A percentile compares a stretch with the other conserved stretches of the same genome.
phyloP scores from a whole-genome alignment of 371 early-diverging fungal genomes.

The Apophysomyces sp. region DNA sequence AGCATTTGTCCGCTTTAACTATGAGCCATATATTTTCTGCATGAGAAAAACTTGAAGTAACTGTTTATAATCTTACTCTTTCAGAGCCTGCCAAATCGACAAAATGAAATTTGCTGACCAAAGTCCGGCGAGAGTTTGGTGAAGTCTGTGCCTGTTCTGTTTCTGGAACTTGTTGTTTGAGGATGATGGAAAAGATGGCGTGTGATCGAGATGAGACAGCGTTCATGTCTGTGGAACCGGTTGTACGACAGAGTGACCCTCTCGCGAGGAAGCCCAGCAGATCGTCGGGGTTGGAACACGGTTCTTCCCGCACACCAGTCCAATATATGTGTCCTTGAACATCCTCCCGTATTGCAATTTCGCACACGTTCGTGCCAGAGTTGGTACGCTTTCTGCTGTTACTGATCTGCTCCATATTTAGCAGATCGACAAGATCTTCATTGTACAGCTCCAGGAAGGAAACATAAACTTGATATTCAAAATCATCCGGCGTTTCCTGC shows the following conservation, averaged over 20 bases:
- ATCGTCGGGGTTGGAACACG: conserved; percentile 72
- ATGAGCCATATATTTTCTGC: conserved; percentile 12
- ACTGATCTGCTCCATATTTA: conserved; percentile 40
- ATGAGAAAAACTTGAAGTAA: background rate
- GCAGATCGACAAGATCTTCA: conserved; percentile 90
- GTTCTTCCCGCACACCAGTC: conserved; percentile 86
- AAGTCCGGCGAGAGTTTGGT: conserved; percentile 12
- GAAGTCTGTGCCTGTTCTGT: conserved; percentile 5
- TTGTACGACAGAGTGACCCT: conserved; percentile 87
- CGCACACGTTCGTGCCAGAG: background rate
- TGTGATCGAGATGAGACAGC: conserved; percentile 94
- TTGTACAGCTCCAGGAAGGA: conserved; percentile 97
- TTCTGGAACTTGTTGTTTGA: conserved; percentile 50
- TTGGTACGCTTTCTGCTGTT: background rate
- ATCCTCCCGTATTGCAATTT: conserved; percentile 86
- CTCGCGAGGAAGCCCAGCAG: conserved; percentile 71
- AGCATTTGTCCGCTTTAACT: conserved; percentile 51
- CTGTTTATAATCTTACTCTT: conserved; percentile 20
- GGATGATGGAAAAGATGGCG: conserved; percentile 93
- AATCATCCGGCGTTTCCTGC: conserved; percentile 4
- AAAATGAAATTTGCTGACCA: conserved; percentile 86
- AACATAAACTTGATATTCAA: conserved; percentile 61
- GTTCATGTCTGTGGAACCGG: conserved; percentile 98
- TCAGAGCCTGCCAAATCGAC: conserved; percentile 92
- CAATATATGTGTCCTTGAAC: conserved; percentile 86